These are phyloP conservation scores for Beauveria australis DNA, from an alignment of 2,329 filamentous ascomycete species.

Conservation along the genomic window DNA sequence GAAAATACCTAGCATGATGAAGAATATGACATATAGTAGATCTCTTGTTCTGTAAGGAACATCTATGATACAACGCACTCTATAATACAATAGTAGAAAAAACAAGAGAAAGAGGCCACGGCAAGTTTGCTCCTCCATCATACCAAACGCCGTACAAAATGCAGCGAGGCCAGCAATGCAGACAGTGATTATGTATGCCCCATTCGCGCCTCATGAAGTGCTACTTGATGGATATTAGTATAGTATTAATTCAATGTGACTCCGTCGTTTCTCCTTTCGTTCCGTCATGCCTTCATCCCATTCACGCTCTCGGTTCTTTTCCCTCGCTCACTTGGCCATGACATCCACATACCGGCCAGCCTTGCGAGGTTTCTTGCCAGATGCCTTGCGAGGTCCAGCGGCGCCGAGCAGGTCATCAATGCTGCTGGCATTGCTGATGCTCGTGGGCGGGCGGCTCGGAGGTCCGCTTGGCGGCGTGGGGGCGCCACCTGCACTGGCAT, in stretches of 20 bases:
- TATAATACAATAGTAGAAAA: constrained; percentile 5
- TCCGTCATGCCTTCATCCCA: not conserved
- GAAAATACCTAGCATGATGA: not conserved
- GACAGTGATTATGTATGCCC: not conserved
- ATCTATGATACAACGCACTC: constrained; percentile 9
- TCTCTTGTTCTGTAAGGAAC: constrained; percentile 1
- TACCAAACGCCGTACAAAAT: not conserved
- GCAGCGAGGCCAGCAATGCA: not conserved
- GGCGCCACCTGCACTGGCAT: constrained; percentile 30
- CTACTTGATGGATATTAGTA: constrained; percentile 2
- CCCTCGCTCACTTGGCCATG: constrained; percentile 61
- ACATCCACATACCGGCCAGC: constrained; percentile 89
- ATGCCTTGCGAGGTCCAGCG: constrained; percentile 58
- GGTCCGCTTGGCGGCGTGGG: constrained; percentile 37
- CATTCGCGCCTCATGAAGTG: not conserved
- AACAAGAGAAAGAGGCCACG: not conserved
- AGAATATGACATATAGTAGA: constrained; percentile 9
- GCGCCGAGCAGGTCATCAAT: constrained; percentile 88
- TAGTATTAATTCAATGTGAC: not conserved
- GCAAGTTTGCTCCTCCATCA: not conserved
- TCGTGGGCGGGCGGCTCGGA: constrained; percentile 64
- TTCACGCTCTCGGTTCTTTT: not conserved
- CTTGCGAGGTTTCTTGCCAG: constrained; percentile 66
- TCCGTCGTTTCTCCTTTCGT: not conserved
- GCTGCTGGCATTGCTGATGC: constrained; percentile 84